phyloP scores from a whole-genome alignment of 2,329 filamentous ascomycete species.

The Pseudogymnoascus sp. region DNA sequence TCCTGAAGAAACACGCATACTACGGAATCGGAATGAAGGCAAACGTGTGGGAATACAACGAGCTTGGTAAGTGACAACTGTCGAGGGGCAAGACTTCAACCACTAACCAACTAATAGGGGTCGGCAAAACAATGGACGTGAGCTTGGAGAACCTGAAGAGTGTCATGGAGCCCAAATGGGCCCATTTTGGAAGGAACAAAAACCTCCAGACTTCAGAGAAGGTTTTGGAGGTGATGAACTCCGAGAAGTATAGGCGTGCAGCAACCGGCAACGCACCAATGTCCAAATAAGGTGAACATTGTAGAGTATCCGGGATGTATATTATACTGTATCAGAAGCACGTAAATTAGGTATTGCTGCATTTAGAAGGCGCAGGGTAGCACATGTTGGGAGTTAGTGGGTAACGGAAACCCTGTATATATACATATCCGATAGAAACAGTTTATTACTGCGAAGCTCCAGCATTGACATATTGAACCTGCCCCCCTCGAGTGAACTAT shows the following conservation, averaged over 20 bases:
- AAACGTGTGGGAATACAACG: slow-evolving; percentile 85
- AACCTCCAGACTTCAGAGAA: slow-evolving; percentile 45
- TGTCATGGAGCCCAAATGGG: slow-evolving; percentile 46
- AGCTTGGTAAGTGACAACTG: slow-evolving; percentile 49
- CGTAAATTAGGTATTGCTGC: slow-evolving; percentile 9
- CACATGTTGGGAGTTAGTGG: slow-evolving; percentile 9
- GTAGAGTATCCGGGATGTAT: background rate
- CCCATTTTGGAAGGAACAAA: slow-evolving; percentile 47
- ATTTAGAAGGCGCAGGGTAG: slow-evolving; percentile 9
- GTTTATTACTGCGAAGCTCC: background rate
- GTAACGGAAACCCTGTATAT: slow-evolving; percentile 10
- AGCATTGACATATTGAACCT: background rate
- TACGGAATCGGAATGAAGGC: slow-evolving; percentile 99
- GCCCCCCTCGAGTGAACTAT: background rate
- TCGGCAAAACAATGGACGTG: slow-evolving; percentile 46
- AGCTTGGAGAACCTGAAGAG: slow-evolving; percentile 37
- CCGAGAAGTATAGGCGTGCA: slow-evolving; percentile 37
- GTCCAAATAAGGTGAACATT: background rate
- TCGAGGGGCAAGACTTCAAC: background rate
- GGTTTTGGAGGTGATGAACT: slow-evolving; percentile 50
- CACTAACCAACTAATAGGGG: slow-evolving; percentile 32
- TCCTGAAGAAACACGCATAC: slow-evolving; percentile 84
- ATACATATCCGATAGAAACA: slow-evolving; percentile 8
- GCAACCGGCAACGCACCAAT: slow-evolving; percentile 25
- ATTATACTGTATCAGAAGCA: slow-evolving; percentile 10